phyloP scores from a whole-genome alignment of 345 rosid species.

The Eucalyptus regnans region DNA sequence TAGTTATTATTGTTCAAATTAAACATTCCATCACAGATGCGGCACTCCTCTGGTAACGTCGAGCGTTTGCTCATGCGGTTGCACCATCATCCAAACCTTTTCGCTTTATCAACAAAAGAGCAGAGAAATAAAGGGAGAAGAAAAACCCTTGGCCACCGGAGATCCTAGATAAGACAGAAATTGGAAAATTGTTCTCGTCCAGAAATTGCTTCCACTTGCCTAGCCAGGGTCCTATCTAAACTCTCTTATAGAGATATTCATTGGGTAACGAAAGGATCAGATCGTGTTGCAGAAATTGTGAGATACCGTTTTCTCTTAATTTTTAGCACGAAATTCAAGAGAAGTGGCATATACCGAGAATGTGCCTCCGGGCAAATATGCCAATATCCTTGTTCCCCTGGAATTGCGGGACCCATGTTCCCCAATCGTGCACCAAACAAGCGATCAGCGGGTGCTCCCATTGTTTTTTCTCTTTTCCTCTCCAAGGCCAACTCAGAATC shows the following conservation, averaged over 20 bases:
- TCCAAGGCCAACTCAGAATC: not conserved
- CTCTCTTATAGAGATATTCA: not conserved
- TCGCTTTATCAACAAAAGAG: not conserved
- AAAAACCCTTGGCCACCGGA: not conserved
- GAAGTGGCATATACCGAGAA: not conserved
- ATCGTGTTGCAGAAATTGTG: not conserved
- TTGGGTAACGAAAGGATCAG: accelerated
- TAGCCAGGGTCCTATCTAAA: not conserved
- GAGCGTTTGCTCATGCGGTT: accelerated
- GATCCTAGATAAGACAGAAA: not conserved
- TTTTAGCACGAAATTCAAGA: not conserved
- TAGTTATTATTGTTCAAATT: accelerated
- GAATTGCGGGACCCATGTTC: not conserved
- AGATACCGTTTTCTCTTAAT: accelerated
- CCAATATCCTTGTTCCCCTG: not conserved
- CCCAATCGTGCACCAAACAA: not conserved
- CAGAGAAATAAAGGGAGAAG: not conserved
- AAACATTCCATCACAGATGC: not conserved
- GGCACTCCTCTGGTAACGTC: accelerated
- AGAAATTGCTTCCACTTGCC: not conserved
- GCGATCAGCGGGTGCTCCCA: not conserved
- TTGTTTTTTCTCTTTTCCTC: not conserved
- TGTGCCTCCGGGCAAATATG: not conserved
- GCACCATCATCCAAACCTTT: not conserved
- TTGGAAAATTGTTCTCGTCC: not conserved